Evolutionary conservation across 768 basidiomycete genomes (phyloP).

Genomic region (Russula earlei): DNA sequence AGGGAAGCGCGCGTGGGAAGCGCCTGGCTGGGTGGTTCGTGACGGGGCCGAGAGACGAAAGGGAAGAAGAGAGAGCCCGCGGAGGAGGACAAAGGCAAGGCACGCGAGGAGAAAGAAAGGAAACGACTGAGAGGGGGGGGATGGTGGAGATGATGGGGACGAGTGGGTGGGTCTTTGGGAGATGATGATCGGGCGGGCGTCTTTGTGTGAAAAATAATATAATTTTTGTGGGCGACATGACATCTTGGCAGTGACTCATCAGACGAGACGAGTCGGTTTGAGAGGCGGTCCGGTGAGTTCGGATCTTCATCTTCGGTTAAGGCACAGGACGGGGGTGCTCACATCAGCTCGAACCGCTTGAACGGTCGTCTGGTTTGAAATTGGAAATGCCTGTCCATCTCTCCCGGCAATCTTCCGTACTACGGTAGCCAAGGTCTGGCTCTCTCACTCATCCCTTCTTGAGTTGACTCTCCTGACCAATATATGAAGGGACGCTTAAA

Average conservation of each 20-base stretch:
- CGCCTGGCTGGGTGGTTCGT: too few relatives aligned
- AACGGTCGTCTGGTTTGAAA: slow-evolving; percentile 5
- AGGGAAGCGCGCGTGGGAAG: too few relatives aligned
- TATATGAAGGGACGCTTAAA: slow-evolving; percentile 17
- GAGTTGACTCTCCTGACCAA: too few relatives aligned
- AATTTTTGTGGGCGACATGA: neutral
- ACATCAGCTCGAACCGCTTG: slow-evolving; percentile 11
- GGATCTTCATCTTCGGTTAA: slow-evolving; percentile 20
- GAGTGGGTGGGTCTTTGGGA: too few relatives aligned
- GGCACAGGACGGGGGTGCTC: too few relatives aligned
- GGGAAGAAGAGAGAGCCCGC: neutral
- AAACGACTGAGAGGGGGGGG: neutral
- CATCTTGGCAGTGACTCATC: slow-evolving; percentile 11
- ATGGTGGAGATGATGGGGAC: neutral
- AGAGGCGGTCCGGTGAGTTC: slow-evolving; percentile 18
- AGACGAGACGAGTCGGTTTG: neutral
- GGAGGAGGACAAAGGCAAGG: neutral
- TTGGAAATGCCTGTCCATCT: neutral
- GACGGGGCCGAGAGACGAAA: neutral
- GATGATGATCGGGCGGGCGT: neutral
- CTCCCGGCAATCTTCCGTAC: slow-evolving; percentile 12
- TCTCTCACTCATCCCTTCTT: neutral
- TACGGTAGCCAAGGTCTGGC: too few relatives aligned
- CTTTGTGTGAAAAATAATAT: neutral
- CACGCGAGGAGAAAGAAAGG: neutral